Conservation (phyloP, 768 basidiomycete genomes). For the Pulveroboletus ravenelii region DNA sequence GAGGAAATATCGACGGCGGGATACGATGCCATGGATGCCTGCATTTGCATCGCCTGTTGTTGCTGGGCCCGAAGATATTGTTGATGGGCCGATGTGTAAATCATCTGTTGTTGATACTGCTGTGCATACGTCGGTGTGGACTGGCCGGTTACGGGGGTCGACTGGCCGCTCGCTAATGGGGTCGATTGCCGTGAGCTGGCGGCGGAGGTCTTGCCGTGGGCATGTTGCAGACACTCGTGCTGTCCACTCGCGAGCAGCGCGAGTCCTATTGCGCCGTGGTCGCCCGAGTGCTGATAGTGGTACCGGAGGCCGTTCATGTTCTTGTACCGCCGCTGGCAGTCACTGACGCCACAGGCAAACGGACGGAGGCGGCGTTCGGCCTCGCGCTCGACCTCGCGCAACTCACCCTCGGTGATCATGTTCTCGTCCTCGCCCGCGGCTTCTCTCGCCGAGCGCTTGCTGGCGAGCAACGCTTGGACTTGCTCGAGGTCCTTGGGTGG, state of each 20-base stretch:
- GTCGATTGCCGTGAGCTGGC: constrained; percentile 32
- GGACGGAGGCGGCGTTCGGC: constrained; percentile 79
- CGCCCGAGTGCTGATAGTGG: constrained; percentile 95
- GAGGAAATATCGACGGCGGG: constrained; percentile 10
- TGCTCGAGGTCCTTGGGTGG: constrained; percentile 82
- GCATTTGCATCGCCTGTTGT: constrained; percentile 31
- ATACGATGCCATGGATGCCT: constrained; percentile 25
- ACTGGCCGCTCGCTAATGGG: constrained; percentile 28
- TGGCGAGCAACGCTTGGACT: constrained; percentile 64
- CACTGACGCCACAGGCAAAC: constrained; percentile 86
- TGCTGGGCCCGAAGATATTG: constrained; percentile 35
- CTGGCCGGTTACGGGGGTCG: constrained; percentile 27
- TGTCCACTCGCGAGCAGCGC: constrained; percentile 74
- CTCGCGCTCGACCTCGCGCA: constrained; percentile 74
- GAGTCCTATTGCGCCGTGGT: constrained; percentile 88
- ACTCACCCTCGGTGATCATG: constrained; percentile 52
- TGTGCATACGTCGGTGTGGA: constrained; percentile 31
- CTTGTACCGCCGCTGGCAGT: constrained; percentile 87
- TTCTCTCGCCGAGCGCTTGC: constrained; percentile 38
- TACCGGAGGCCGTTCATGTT: constrained; percentile 98
- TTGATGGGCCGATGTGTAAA: constrained; percentile 33
- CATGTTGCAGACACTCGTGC: constrained; percentile 48
- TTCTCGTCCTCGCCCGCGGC: constrained; percentile 40
- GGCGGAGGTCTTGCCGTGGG: constrained; percentile 28
- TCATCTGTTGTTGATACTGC: constrained; percentile 36